Evolutionary conservation across 768 basidiomycete species (phyloP), one percentile per base, ranked within the genome.

Genomic region (Calvatia gigantea): DNA sequence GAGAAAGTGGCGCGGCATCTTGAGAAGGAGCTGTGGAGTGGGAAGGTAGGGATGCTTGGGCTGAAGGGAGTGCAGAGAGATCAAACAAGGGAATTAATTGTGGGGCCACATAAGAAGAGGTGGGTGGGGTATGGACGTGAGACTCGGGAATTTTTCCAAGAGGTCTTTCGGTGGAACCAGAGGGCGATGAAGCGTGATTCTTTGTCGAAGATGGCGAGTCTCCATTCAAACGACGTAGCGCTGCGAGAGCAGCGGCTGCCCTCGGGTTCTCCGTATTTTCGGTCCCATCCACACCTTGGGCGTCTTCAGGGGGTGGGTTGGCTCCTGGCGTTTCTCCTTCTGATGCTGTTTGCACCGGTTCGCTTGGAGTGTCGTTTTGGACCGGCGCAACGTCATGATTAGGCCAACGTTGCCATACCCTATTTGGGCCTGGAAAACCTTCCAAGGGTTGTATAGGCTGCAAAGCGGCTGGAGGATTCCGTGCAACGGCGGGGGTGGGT

Each of bases 321-420:
- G 35, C 27, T 19, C 33, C 43, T 17, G 51, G 41, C 3, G 49
- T 25, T 35, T 21, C 44, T 39, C 53, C 54, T 27, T 48, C 19
- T 32, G 55, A 37, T 29, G 47, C 60, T 35, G 51, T 35, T 6
- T 14, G 17, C 19, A 48, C 35, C 4, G 51, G 35, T 39, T 39
- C 48, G n/a, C 12, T 8, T 17, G 43, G 54, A n/a, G 39, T 25
- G 19, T 42, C 43, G 12, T 44, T 32, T 3, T 41, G 61, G 46
- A 53, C 43, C 37, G 19, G 44, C 19, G 29, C 31, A 38, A 54
- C 43, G 35, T 59, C 71, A 6, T 62, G 73, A 29, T 68, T 65
- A 38, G 77, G 79, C 86, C 86, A 89, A 21, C 76, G 78, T 54
- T 83, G 83, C 84, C 85, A 88, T n/a, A 69, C 75, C 17, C 80